phyloP scores from a whole-genome alignment of 2,329 filamentous ascomycete species.

The Sporothrix euskadiensis region DNA sequence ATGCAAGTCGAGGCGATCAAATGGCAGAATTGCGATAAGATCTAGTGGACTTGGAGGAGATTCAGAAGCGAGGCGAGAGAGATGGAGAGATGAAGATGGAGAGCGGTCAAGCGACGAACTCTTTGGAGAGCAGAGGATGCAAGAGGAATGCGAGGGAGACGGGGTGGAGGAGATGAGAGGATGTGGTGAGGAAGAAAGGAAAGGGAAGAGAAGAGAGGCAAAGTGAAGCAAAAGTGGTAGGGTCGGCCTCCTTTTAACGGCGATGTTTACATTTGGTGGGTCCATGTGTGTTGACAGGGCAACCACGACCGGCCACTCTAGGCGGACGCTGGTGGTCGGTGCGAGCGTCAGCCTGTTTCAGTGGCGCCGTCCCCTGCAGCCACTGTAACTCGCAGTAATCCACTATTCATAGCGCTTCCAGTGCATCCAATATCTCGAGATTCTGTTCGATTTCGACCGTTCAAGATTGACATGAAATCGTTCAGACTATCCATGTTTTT shows the following conservation, averaged over 20 bases:
- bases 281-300: constrained; percentile 17
- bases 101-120: constrained; percentile 14
- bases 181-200: constrained; percentile 33
- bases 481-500: not conserved
- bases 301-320: constrained; percentile 18
- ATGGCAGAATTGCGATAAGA: constrained; percentile 50
- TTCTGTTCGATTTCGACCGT: not conserved
- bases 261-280: constrained; percentile 34
- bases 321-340: not conserved
- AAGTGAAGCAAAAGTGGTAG: constrained; percentile 13
- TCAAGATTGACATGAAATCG: not conserved
- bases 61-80: constrained; percentile 39
- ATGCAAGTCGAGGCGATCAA: constrained; percentile 52
- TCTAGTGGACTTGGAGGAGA: constrained; percentile 48
- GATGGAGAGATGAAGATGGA: not conserved
- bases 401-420: not conserved
- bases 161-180: constrained; percentile 30
- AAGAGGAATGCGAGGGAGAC: constrained; percentile 26
- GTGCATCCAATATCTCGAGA: not conserved
- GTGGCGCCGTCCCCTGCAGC: not conserved
- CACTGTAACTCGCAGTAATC: constrained; percentile 14
- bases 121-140: constrained; percentile 32
- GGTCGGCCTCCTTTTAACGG: constrained; percentile 32
- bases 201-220: constrained; percentile 32
- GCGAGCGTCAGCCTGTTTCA: constrained; percentile 15